Base-by-base conservation (phyloP, 805 yeast genomes). In the Pichia californica region DNA sequence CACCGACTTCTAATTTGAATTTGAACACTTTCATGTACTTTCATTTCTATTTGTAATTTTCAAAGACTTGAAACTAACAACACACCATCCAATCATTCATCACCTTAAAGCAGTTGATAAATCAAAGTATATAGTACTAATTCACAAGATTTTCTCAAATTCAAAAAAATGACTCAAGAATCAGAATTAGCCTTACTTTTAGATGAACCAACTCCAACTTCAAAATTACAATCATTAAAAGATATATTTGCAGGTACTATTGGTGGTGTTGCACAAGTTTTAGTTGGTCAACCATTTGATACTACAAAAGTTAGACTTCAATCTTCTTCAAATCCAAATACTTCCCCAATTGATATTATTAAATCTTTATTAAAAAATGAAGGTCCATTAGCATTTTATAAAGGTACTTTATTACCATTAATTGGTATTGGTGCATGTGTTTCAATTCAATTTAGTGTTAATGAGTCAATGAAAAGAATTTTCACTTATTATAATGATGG, bases 371-470 rank as follows among this genome's bases (percentile, higher is more conserved):
- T 91, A 31, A 69, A 71, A 32, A 80, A 84, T 45, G 99, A 93
- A 64, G 99, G 99, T 2, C 74, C 81, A 7, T 46, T 67, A 30
- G 99, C 94, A 0, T 87, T 93, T 57, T 93, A 93, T 63, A 81
- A 94, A 63, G 99, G 99, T 29, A 88, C 96, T 1, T 57, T 88
- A 53, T 89, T 97, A 1, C 99, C 99, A 18, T 70, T 93, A 53
- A 63, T 91, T 29, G 99, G 99, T 11, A 87, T 91, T n/a, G 99
- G 99, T 40, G 96, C 95, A 0, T 89, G 97, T 71, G 97, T 93
- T 11, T 86, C 96, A 8, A 85, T 91, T 32, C 99, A 93, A 64
- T 93, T 93, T 59, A 93, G 96, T 36, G 95, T 88, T 30, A 89
- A 89, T 58, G 98, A 93, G 63, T 83, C 74, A 57, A 88, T 91